These are phyloP conservation scores for Punica granatum DNA, from an alignment of 345 rosid genomes.

Conservation along the genomic window DNA sequence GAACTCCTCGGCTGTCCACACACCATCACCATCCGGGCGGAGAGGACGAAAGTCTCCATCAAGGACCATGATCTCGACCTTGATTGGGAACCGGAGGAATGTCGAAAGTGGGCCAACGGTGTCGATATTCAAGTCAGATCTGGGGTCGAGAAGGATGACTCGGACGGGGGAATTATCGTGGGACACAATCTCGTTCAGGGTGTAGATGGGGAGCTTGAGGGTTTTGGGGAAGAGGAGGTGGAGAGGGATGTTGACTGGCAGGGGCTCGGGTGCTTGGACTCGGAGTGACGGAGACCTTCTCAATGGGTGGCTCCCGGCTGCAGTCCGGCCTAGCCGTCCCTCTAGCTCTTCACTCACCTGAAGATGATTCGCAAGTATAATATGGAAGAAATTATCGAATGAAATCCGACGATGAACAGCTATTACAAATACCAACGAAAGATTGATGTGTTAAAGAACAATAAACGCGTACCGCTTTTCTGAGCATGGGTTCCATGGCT, in stretches of 20 bases:
- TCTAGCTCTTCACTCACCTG: slow-evolving; percentile 83
- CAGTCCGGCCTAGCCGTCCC: slow-evolving; percentile 19
- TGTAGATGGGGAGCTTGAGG: slow-evolving; percentile 40
- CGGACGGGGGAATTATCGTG: slow-evolving; percentile 39
- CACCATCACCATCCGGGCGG: slow-evolving; percentile 7
- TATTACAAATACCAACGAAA: too few relatives aligned
- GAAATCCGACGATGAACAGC: too few relatives aligned
- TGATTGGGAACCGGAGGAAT: slow-evolving; percentile 44
- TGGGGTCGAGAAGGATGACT: slow-evolving; percentile 35
- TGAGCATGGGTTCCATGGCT: slow-evolving; percentile 61
- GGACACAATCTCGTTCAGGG: slow-evolving; percentile 54
- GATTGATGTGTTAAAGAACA: too few relatives aligned
- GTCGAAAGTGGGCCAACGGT: neutral
- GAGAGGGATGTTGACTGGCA: slow-evolving; percentile 14
- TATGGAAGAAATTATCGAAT: neutral
- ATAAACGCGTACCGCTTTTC: slow-evolving; percentile 51
- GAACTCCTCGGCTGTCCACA: slow-evolving; percentile 64
- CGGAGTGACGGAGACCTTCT: slow-evolving; percentile 41
- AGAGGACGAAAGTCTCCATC: slow-evolving; percentile 64
- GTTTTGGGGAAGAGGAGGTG: slow-evolving; percentile 29
- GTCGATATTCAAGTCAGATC: neutral
- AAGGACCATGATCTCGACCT: slow-evolving; percentile 59
- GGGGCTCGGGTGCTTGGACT: slow-evolving; percentile 33
- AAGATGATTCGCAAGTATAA: neutral
- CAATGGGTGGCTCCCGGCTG: slow-evolving; percentile 16